phyloP scores from a whole-genome alignment of 2,329 filamentous ascomycete species.

The Botrytis squamosa region DNA sequence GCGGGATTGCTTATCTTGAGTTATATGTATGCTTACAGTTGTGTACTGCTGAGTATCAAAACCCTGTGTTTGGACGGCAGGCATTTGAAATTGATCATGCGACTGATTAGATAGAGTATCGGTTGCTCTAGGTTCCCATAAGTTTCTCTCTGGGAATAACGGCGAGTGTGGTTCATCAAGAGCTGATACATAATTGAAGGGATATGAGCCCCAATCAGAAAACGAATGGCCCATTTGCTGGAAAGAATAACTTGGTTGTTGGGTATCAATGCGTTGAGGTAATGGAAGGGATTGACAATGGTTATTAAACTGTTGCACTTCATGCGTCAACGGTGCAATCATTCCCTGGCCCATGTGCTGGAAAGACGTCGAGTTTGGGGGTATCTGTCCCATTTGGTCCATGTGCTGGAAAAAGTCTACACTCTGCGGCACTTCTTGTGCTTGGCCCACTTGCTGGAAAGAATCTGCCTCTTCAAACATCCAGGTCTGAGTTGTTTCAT shows the following conservation, averaged over 20 bases:
- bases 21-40: background rate
- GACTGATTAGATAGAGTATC: background rate
- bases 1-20: background rate
- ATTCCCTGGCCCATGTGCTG: background rate
- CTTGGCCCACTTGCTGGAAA: background rate
- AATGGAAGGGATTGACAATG: background rate
- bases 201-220: background rate
- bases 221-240: background rate
- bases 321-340: no score
- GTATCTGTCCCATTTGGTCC: background rate
- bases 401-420: background rate
- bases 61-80: no score
- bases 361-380: no score
- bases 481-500: background rate
- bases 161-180: background rate
- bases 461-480: no score
- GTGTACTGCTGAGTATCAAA: background rate
- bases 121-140: background rate
- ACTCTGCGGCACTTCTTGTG: background rate
- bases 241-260: background rate
- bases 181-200: background rate
- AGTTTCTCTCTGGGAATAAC: constrained; percentile 1
- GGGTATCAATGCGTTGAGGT: no score
- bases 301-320: background rate
- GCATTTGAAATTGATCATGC: no score